A percentile compares a stretch with the other conserved stretches of the same genome.
These are phyloP conservation scores for Debaryomyces coudertii DNA, from an alignment of 1,139 yeast genomes.

Conservation along the genomic window DNA sequence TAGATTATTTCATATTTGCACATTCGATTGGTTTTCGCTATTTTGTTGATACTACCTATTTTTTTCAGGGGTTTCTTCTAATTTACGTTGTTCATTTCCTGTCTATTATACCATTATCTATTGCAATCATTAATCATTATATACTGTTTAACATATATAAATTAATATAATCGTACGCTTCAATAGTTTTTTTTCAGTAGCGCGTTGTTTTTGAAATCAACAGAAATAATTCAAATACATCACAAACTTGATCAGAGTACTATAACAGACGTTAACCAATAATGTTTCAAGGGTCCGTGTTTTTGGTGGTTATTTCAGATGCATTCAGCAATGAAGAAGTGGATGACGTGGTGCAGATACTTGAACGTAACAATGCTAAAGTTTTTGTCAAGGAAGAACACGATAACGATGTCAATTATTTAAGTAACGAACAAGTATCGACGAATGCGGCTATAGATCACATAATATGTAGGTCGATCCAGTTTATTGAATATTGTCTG, in stretches of 20 bases:
- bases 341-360: not conserved
- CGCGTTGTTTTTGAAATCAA: conserved; percentile 8
- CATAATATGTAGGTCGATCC: conserved; percentile 55
- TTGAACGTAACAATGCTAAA: conserved; percentile 25
- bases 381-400: conserved; percentile 28
- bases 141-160: conserved; percentile 7
- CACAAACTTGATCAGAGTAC: not conserved
- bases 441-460: conserved; percentile 40
- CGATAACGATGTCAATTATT: conserved; percentile 28
- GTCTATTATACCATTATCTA: conserved; percentile 4
- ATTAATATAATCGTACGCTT: conserved; percentile 4
- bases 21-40: conserved; percentile 7
- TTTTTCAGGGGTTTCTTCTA: not conserved
- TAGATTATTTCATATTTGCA: conserved; percentile 3
- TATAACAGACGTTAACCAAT: not conserved
- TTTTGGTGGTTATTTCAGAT: conserved; percentile 44
- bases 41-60: conserved; percentile 1
- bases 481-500: conserved; percentile 57
- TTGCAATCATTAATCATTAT: conserved; percentile 5
- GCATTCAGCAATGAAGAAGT: conserved; percentile 19
- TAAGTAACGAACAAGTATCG: conserved; percentile 19
- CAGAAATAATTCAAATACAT: not conserved
- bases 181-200: not conserved
- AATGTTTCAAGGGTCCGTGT: conserved; percentile 43
- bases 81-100: conserved; percentile 5